Conservation (phyloP, 2,329 filamentous ascomycete genomes). For the Pseudogymnoascus sp. region DNA sequence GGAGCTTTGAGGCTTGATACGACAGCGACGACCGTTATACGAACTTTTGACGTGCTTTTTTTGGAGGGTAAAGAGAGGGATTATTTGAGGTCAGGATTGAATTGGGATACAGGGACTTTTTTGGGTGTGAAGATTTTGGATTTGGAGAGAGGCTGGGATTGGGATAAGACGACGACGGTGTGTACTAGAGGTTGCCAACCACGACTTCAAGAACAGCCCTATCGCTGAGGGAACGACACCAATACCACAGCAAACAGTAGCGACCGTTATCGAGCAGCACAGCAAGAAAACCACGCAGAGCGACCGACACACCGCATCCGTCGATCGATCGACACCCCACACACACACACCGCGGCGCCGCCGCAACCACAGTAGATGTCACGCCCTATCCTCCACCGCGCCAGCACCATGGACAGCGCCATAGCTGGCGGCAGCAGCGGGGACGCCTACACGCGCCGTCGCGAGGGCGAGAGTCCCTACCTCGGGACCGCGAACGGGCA, state of each 20-base stretch:
- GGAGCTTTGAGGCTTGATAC: background rate
- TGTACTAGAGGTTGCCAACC: background rate
- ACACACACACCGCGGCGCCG: background rate
- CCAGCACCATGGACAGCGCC: background rate
- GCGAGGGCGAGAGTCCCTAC: background rate
- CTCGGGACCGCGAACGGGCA: background rate
- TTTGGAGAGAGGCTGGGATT: background rate
- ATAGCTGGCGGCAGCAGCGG: background rate
- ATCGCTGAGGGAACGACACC: background rate
- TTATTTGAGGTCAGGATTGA: background rate
- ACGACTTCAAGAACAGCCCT: background rate
- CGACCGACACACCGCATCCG: background rate
- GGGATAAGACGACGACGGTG: background rate
- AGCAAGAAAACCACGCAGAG: background rate
- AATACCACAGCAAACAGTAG: background rate
- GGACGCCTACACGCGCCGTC: background rate
- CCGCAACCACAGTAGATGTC: constrained; percentile 28
- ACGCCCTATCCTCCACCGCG: background rate
- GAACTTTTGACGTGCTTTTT: background rate
- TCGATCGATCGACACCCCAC: background rate
- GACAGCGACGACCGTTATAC: background rate
- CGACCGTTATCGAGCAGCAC: background rate
- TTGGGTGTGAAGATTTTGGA: background rate
- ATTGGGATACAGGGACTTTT: background rate
- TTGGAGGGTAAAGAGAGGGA: background rate